phyloP scores from a whole-genome alignment of 108 stramenopile species.

The Cyclotella kingstonii region DNA sequence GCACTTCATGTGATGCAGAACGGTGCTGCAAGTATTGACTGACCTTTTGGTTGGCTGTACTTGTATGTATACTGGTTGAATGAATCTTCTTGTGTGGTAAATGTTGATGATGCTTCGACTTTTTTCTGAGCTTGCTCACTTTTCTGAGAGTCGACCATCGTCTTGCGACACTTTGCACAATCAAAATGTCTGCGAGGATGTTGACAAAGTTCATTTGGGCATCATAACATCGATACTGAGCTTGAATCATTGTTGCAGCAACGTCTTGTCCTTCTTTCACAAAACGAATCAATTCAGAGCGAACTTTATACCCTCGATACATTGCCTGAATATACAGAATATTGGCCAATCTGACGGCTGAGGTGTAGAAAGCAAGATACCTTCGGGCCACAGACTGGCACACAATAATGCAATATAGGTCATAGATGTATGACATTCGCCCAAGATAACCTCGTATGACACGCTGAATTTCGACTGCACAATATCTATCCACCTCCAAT shows the following conservation, averaged over 20 bases:
- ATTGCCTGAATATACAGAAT: constrained; percentile 61
- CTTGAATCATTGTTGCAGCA: constrained; percentile 60
- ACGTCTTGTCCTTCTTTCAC: constrained; percentile 35
- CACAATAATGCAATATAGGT: constrained; percentile 51
- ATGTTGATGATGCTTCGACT: not conserved
- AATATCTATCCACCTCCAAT: constrained; percentile 65
- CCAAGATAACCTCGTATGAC: constrained; percentile 37
- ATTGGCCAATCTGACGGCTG: constrained; percentile 48
- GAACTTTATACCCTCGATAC: constrained; percentile 48
- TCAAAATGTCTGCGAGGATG: constrained; percentile 55
- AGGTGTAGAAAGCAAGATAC: constrained; percentile 41
- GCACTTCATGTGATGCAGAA: no score
- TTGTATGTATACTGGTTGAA: constrained; percentile 4
- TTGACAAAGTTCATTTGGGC: constrained; percentile 61
- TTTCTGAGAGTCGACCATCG: constrained; percentile 50
- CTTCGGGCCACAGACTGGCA: constrained; percentile 55
- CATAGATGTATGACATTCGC: constrained; percentile 40
- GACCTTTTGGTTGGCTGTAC: no score
- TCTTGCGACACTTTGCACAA: constrained; percentile 64
- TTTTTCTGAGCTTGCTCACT: not conserved
- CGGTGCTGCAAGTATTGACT: no score
- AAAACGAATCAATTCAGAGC: constrained; percentile 33
- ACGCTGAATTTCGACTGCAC: constrained; percentile 68
- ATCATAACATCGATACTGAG: constrained; percentile 58
- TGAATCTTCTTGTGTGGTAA: constrained; percentile 3